These are phyloP conservation scores for Dissophora globulifera DNA, from an alignment of 192 early-diverging fungal genomes.

Conservation along the genomic window DNA sequence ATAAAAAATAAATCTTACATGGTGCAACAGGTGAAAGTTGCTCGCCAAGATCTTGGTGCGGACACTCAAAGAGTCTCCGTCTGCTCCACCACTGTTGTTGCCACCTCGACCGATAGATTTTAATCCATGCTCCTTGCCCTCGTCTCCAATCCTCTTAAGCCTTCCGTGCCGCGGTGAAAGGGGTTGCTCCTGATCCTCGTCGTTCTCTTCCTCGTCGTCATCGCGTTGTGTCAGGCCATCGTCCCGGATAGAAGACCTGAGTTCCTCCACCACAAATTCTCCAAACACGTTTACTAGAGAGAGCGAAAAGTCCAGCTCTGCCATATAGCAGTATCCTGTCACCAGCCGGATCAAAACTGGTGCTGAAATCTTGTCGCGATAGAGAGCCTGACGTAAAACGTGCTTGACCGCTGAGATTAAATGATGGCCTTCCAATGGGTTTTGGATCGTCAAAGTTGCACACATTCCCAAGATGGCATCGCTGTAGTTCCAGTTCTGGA, in stretches of 20 bases:
- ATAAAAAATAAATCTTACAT: constrained; percentile 32
- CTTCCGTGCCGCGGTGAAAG: neutral
- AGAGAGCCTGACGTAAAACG: constrained; percentile 58
- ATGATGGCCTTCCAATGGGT: constrained; percentile 57
- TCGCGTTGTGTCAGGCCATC: constrained; percentile 3
- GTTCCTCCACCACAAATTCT: constrained; percentile 59
- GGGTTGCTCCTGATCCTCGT: neutral
- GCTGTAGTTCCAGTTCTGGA: constrained; percentile 56
- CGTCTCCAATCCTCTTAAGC: neutral
- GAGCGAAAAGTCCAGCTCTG: constrained; percentile 50
- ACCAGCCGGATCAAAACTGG: constrained; percentile 56
- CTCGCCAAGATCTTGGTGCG: constrained; percentile 40
- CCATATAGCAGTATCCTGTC: constrained; percentile 55
- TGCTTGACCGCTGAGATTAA: constrained; percentile 53
- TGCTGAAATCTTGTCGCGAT: constrained; percentile 54
- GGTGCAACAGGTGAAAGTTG: constrained; percentile 41
- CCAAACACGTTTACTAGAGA: constrained; percentile 53
- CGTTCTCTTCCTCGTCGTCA: neutral
- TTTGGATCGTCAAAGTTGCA: constrained; percentile 59
- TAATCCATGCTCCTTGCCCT: constrained; percentile 5
- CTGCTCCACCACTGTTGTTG: constrained; percentile 2
- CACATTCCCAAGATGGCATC: constrained; percentile 61
- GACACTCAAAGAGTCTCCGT: neutral
- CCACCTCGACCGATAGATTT: neutral
- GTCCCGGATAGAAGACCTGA: constrained; percentile 40